phyloP scores from a whole-genome alignment of 768 basidiomycete genomes.

The Termitomyces heimii region DNA sequence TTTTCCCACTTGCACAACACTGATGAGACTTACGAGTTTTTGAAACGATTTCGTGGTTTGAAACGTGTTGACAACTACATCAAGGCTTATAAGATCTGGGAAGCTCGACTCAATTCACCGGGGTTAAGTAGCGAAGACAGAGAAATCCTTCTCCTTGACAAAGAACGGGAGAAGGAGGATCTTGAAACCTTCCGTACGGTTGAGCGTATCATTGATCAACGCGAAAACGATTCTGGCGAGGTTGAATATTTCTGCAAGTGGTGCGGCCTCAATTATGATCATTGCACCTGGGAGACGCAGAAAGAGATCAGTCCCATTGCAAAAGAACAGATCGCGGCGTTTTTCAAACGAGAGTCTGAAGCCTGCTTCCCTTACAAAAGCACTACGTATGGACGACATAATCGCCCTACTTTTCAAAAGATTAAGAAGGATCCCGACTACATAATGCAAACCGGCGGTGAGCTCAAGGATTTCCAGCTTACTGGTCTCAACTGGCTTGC shows the following conservation, averaged over 20 bases:
- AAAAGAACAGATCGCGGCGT: slow-evolving; percentile 73
- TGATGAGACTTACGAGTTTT: slow-evolving; percentile 95
- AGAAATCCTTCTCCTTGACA: slow-evolving; percentile 84
- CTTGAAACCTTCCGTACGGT: slow-evolving; percentile 87
- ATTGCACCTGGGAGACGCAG: slow-evolving; percentile 92
- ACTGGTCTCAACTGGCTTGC: slow-evolving; percentile 99
- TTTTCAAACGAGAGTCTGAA: slow-evolving; percentile 68
- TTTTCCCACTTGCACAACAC: slow-evolving; percentile 99
- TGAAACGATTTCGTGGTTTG: slow-evolving; percentile 91
- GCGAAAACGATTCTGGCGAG: slow-evolving; percentile 51
- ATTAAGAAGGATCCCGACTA: slow-evolving; percentile 88
- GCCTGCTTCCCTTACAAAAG: slow-evolving; percentile 87
- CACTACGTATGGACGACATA: slow-evolving; percentile 51
- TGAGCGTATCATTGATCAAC: slow-evolving; percentile 82
- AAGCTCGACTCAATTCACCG: slow-evolving; percentile 56
- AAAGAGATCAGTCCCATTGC: slow-evolving; percentile 77
- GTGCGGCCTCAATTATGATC: slow-evolving; percentile 87
- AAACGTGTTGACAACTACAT: slow-evolving; percentile 99
- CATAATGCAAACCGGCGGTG: slow-evolving; percentile 68
- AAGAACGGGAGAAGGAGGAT: slow-evolving; percentile 88
- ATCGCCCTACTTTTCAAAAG: slow-evolving; percentile 76
- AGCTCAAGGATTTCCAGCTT: slow-evolving; percentile 96
- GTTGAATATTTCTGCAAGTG: slow-evolving; percentile 97
- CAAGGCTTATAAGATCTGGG: slow-evolving; percentile 78
- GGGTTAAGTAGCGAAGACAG: slow-evolving; percentile 80